Base-by-base conservation (phyloP, 164 flowering plant species). In the Kalanchoe fedtschenkoi region DNA sequence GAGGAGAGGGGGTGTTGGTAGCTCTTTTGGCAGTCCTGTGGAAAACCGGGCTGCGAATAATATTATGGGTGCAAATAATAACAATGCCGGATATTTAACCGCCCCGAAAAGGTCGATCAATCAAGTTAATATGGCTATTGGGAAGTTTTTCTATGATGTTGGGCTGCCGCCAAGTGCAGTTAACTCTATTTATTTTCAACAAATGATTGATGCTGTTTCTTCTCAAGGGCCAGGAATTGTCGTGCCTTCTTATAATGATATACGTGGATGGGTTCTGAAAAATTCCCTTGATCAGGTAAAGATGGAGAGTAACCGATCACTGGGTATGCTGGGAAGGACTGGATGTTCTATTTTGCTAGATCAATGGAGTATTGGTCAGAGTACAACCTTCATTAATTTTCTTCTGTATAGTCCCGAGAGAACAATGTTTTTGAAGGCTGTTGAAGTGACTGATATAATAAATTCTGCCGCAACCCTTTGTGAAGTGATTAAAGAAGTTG, bases 321-420 rank as follows among this genome's bases (percentile, higher is more conserved):
- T 58, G 55, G 76, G 64, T 24, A 39, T 73, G 15, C 83, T 90
- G 95, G 90, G 64, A 55, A 81, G 75, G 66, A 88, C 81, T 26
- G 95, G 97, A 58, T 88, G 95, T 66, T 82, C 99, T 32, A 58
- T 93, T 66, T 62, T 90, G 76, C 84, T 80, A 26, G 85, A 88
- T 41, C 90, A 90, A 62, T 81, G 78, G 80, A 71, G 24, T 39
- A 70, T 75, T n/a, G 75, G 67, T 42, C 73, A 62, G 19, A 88
- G 85, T 30, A 72, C 68, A 68, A 74, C 71, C 9, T 65, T 86
- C 67, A 57, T 87, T 24, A 78, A 75, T 55, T 78, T 93, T 70
- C 75, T 77, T 33, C 83, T 77, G 5, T 75, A 83, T 61, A 82
- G 88, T 66, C 80, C 96, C 51, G 84, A 88, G 66, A 90, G 95